phyloP scores from a whole-genome alignment of 2,329 filamentous ascomycete species.

The Neopestalotiopsis rosae region DNA sequence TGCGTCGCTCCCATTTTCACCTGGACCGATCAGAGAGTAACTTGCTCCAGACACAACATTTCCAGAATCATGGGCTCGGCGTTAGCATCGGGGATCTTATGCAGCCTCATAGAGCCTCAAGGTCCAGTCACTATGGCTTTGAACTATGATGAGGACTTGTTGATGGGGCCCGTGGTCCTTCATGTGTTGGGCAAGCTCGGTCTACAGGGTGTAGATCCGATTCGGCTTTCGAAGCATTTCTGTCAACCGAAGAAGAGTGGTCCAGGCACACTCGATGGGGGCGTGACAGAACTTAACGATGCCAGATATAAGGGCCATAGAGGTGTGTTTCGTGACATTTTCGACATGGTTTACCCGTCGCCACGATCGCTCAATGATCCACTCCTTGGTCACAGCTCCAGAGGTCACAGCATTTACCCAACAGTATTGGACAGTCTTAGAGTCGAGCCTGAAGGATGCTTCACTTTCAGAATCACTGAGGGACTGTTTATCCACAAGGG shows the following conservation, averaged over 20 bases:
- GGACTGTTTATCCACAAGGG: not conserved
- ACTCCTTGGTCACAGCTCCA: not conserved
- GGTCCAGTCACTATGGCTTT: not conserved
- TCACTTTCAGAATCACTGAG: not conserved
- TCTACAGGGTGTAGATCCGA: not conserved
- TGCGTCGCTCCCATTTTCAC: not conserved
- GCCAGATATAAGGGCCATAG: not conserved
- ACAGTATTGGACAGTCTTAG: not conserved
- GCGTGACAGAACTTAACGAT: too few species aligned
- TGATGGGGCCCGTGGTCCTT: not conserved
- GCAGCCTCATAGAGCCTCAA: not conserved
- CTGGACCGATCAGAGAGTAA: rapidly evolving
- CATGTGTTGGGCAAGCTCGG: not conserved
- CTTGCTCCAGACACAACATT: not conserved
- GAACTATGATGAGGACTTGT: rapidly evolving
- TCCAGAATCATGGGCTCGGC: not conserved
- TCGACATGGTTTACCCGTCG: not conserved
- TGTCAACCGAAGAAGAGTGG: too few species aligned
- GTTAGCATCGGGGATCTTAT: not conserved
- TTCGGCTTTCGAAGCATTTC: too few species aligned
- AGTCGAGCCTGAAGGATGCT: not conserved
- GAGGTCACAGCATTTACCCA: not conserved
- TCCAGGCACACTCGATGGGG: too few species aligned
- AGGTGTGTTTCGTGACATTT: not conserved
- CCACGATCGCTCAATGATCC: not conserved